Evolutionary conservation across 768 basidiomycete species (phyloP).

Genomic region (Suillus ampliporus): DNA sequence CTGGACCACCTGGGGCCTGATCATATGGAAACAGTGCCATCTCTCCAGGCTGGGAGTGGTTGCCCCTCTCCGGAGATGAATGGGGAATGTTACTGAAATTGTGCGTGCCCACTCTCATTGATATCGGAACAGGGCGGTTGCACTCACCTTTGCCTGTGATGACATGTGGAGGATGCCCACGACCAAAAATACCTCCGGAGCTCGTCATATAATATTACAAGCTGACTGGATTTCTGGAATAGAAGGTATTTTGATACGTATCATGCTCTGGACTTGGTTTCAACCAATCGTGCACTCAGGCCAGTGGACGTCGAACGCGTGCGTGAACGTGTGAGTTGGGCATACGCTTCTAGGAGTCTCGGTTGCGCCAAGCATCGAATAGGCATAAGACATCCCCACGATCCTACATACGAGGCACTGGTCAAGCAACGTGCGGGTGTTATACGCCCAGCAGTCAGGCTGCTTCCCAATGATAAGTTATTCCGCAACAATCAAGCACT

Average conservation of each 20-base stretch:
- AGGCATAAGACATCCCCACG: conserved; percentile 1
- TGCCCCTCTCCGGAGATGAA: conserved; percentile 2
- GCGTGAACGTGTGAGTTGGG: neutral
- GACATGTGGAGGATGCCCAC: neutral
- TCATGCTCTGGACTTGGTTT: neutral
- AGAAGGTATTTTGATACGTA: neutral
- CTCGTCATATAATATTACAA: neutral
- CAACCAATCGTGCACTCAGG: neutral
- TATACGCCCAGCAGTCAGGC: neutral
- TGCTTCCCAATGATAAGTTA: neutral
- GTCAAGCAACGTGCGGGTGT: neutral
- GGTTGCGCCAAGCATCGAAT: neutral
- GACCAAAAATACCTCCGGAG: neutral
- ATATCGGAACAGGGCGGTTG: conserved; percentile 1
- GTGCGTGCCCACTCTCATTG: conserved; percentile 1
- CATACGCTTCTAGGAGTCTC: neutral
- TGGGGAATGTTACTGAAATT: neutral
- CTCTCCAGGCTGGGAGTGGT: neutral
- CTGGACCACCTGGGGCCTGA: neutral
- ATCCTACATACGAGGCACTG: neutral
- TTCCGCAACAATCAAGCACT: neutral
- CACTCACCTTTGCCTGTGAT: neutral
- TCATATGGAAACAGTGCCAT: neutral
- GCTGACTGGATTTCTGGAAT: neutral
- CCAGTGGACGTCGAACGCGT: neutral